Conservation (phyloP, 2,329 filamentous ascomycete species). For the Septoria petroselini region DNA sequence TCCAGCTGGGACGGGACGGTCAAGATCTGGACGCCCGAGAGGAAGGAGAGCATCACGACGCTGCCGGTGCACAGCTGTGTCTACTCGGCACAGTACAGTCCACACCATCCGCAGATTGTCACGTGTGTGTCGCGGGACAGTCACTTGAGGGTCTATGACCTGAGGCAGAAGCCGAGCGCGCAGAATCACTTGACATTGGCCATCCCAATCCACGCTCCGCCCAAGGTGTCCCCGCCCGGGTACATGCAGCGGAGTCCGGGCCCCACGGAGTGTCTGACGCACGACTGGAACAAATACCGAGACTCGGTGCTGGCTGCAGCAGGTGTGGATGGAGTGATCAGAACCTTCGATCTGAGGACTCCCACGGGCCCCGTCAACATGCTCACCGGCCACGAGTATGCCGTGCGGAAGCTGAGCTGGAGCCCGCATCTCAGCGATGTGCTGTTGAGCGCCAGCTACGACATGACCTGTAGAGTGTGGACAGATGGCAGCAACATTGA, state of each 20-base stretch:
- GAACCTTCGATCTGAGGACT: slow-evolving; percentile 85
- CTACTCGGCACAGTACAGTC: slow-evolving; percentile 87
- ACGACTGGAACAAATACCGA: slow-evolving; percentile 99
- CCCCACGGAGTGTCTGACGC: slow-evolving; percentile 83
- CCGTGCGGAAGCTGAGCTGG: slow-evolving; percentile 81
- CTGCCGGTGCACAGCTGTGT: slow-evolving; percentile 91
- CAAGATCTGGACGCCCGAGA: slow-evolving; percentile 87
- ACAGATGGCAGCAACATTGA: slow-evolving; percentile 67
- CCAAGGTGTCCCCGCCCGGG: slow-evolving; percentile 50
- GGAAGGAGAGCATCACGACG: slow-evolving; percentile 66
- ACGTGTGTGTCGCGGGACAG: slow-evolving; percentile 88
- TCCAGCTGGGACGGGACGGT: slow-evolving; percentile 95
- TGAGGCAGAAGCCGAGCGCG: slow-evolving; percentile 78
- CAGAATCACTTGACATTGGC: slow-evolving; percentile 81
- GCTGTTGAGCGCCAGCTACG: slow-evolving; percentile 85
- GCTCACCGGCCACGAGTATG: slow-evolving; percentile 85
- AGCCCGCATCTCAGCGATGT: slow-evolving; percentile 90
- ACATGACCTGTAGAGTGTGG: slow-evolving; percentile 97
- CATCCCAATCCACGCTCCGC: slow-evolving; percentile 75
- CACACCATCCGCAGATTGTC: slow-evolving; percentile 79
- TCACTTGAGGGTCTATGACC: slow-evolving; percentile 84
- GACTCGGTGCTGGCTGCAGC: slow-evolving; percentile 79
- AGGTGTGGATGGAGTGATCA: slow-evolving; percentile 81
- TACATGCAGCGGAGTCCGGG: slow-evolving; percentile 44
- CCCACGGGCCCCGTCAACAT: slow-evolving; percentile 71